Evolutionary conservation across 2,329 filamentous ascomycete species (phyloP).

Genomic region (Paecilomyces niveus): DNA sequence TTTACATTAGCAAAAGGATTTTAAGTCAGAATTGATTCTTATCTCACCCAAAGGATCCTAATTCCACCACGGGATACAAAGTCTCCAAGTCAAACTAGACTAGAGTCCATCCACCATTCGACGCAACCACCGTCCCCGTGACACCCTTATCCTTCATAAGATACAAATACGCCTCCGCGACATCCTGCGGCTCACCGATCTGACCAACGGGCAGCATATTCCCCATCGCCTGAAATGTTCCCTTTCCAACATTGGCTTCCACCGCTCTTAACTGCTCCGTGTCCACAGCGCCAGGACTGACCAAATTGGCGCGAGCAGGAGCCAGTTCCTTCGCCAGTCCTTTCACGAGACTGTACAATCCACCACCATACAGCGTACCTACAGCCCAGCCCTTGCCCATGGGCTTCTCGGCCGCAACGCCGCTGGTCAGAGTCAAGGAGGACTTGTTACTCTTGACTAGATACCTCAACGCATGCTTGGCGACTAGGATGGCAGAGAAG

Average conservation of each 20-base stretch:
- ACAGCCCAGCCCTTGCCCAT: background rate
- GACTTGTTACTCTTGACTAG: background rate
- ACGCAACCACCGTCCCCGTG: slow-evolving; percentile 37
- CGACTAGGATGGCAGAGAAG: background rate
- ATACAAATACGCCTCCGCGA: slow-evolving; percentile 44
- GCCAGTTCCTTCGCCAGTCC: background rate
- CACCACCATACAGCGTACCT: background rate
- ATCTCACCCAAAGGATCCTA: background rate
- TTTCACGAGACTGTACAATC: background rate
- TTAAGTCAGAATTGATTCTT: too few species aligned
- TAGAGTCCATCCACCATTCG: slow-evolving; percentile 23
- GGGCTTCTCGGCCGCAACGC: background rate
- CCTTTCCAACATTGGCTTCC: background rate
- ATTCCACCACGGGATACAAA: background rate
- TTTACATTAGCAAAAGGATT: background rate
- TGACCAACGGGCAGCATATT: background rate
- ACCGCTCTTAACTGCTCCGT: background rate
- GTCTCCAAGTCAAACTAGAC: background rate
- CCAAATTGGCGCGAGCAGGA: background rate
- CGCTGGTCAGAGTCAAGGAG: background rate
- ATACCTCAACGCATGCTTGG: background rate
- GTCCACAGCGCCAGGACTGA: background rate
- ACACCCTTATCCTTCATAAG: slow-evolving; percentile 25
- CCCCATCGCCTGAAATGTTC: background rate
- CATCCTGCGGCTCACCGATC: slow-evolving; percentile 33